These are phyloP conservation scores for Candida hungchunana DNA, from an alignment of 805 yeast genomes.

Conservation along the genomic window DNA sequence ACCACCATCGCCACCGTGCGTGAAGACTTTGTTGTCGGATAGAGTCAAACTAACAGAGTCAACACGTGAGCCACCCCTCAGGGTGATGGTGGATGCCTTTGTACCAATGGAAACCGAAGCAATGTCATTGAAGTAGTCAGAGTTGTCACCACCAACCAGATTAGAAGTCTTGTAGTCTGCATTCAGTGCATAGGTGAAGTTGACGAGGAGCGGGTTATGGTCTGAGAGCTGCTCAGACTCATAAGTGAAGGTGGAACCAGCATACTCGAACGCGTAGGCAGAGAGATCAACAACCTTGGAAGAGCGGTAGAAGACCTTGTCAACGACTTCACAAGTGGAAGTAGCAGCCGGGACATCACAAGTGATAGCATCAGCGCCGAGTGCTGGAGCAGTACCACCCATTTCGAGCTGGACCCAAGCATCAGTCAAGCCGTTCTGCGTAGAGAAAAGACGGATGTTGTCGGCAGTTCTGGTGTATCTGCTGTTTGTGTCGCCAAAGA, in stretches of 20 bases:
- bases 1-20: conserved; percentile 14
- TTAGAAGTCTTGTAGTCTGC: conserved; percentile 4
- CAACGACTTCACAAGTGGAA: conserved; percentile 9
- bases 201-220: conserved; percentile 10
- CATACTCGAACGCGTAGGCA: conserved; percentile 7
- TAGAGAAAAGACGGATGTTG: conserved; percentile 5
- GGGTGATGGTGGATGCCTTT: conserved; percentile 2
- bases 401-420: conserved; percentile 7
- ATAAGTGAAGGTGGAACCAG: conserved; percentile 4
- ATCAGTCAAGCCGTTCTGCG: conserved; percentile 7
- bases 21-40: conserved; percentile 27
- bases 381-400: conserved; percentile 5
- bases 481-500: conserved; percentile 11
- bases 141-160: conserved; percentile 6
- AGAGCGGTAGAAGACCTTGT: conserved; percentile 12
- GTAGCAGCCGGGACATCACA: conserved; percentile 6
- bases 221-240: conserved; percentile 9
- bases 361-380: conserved; percentile 7
- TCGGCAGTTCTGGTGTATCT: conserved; percentile 9
- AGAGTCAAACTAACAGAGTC: conserved; percentile 27
- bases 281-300: conserved; percentile 2
- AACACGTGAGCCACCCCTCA: conserved; percentile 7
- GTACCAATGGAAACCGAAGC: conserved; percentile 1
- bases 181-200: conserved; percentile 8
- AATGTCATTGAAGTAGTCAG: conserved; percentile 10